A percentile compares a stretch with the other conserved stretches of the same genome.
These are phyloP conservation scores for Trichoderma atrobrunneum DNA, from an alignment of 2,329 filamentous ascomycete species.

Conservation along the genomic window DNA sequence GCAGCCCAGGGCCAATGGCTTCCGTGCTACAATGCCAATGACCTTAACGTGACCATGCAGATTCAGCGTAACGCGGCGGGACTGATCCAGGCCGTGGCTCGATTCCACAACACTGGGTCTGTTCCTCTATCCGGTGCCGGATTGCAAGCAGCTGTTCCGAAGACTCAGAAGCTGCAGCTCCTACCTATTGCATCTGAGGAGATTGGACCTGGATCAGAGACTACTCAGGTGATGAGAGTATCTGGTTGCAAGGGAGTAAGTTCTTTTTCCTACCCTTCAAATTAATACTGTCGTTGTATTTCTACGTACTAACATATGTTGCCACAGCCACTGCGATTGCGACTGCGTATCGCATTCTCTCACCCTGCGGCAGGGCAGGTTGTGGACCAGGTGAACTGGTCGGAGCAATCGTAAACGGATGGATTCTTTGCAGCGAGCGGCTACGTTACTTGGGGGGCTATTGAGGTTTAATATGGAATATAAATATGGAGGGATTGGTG, in stretches of 20 bases:
- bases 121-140: slow-evolving; percentile 70
- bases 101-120: slow-evolving; percentile 74
- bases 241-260: slow-evolving; percentile 84
- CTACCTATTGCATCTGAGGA: slow-evolving; percentile 83
- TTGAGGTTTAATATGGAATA: slow-evolving; percentile 4
- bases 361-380: slow-evolving; percentile 68
- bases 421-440: not conserved
- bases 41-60: slow-evolving; percentile 74
- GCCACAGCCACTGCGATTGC: slow-evolving; percentile 72
- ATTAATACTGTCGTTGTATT: not conserved
- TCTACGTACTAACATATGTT: not conserved
- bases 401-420: slow-evolving; percentile 59
- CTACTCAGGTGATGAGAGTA: slow-evolving; percentile 87
- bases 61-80: slow-evolving; percentile 79
- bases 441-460: not conserved
- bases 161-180: slow-evolving; percentile 90
- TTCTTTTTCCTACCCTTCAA: slow-evolving; percentile 30
- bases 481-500: not conserved
- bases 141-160: slow-evolving; percentile 91
- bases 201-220: slow-evolving; percentile 73
- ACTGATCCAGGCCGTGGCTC: slow-evolving; percentile 75
- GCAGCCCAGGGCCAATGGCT: slow-evolving; percentile 52
- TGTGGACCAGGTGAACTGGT: slow-evolving; percentile 95
- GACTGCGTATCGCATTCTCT: slow-evolving; percentile 78
- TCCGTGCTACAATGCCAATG: slow-evolving; percentile 82